Conservation (phyloP, 2,329 filamentous ascomycete genomes). For the Peltaster fructicola region DNA sequence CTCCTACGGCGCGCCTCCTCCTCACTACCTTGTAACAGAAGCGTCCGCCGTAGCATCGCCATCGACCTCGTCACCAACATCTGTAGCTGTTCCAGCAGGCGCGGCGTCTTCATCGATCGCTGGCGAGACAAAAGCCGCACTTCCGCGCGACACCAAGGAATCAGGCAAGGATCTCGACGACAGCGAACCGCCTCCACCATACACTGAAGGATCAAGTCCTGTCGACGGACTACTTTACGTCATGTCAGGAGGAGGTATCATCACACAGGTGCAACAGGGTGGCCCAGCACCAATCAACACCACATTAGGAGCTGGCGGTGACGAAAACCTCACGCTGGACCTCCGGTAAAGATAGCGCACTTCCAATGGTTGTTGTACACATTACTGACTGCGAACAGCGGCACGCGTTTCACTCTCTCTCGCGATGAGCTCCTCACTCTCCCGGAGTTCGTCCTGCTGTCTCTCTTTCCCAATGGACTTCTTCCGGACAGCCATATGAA, state of each 20-base stretch:
- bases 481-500: constrained; percentile 94
- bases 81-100: no score
- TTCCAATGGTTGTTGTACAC: constrained; percentile 8
- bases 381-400: constrained; percentile 37
- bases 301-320: constrained; percentile 64
- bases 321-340: constrained; percentile 91
- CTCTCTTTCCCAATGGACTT: constrained; percentile 95
- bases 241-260: constrained; percentile 98
- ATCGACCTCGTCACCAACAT: no score
- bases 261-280: constrained; percentile 95
- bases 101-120: no score
- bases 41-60: no score
- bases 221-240: constrained; percentile 86
- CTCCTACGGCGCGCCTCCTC: no score
- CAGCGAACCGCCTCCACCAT: constrained; percentile 84
- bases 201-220: constrained; percentile 86
- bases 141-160: constrained; percentile 66
- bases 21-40: no score
- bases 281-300: constrained; percentile 73
- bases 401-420: constrained; percentile 82
- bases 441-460: constrained; percentile 90
- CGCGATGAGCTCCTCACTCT: constrained; percentile 88
- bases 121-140: constrained; percentile 75
- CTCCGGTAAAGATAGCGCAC: constrained; percentile 47
- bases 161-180: constrained; percentile 59